Percentiles rank a stretch among this genome's conserved stretches.
phyloP scores from a whole-genome alignment of 768 basidiomycete species.

The Sporobolomyces pararoseus region DNA sequence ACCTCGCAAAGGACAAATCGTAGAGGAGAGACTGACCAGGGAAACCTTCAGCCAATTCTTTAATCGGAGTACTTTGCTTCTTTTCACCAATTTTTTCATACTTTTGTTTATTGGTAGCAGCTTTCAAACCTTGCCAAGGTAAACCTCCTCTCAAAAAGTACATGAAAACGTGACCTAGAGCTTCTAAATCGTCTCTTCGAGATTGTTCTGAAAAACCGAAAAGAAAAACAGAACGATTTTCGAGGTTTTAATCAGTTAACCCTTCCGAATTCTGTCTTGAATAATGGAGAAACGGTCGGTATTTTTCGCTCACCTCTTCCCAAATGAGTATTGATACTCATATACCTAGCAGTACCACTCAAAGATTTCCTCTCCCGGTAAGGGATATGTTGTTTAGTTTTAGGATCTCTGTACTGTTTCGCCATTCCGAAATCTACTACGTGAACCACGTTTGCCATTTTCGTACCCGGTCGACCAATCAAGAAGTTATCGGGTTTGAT shows the following conservation, averaged over 20 bases:
- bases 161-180: constrained; percentile 99
- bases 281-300: too few species aligned
- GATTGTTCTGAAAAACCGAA: constrained; percentile 58
- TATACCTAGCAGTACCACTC: constrained; percentile 95
- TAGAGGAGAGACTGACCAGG: constrained; percentile 59
- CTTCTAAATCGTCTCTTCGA: constrained; percentile 92
- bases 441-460: constrained; percentile 65
- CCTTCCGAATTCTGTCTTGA: too few species aligned
- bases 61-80: constrained; percentile 95
- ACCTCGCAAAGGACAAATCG: neutral
- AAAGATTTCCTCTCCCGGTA: constrained; percentile 97
- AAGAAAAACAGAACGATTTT: too few species aligned
- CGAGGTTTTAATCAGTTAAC: too few species aligned
- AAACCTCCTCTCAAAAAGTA: constrained; percentile 95
- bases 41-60: constrained; percentile 91
- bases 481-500: constrained; percentile 99
- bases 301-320: constrained; percentile 87
- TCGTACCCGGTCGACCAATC: constrained; percentile 87
- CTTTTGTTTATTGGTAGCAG: constrained; percentile 99
- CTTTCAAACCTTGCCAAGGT: constrained; percentile 98
- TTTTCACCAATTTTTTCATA: constrained; percentile 99
- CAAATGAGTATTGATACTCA: constrained; percentile 99
- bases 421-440: constrained; percentile 98
- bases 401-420: constrained; percentile 98
- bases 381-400: constrained; percentile 98